Evolutionary conservation across 495 filamentous ascomycete species (phyloP).

Genomic region (Parmelia sp.): DNA sequence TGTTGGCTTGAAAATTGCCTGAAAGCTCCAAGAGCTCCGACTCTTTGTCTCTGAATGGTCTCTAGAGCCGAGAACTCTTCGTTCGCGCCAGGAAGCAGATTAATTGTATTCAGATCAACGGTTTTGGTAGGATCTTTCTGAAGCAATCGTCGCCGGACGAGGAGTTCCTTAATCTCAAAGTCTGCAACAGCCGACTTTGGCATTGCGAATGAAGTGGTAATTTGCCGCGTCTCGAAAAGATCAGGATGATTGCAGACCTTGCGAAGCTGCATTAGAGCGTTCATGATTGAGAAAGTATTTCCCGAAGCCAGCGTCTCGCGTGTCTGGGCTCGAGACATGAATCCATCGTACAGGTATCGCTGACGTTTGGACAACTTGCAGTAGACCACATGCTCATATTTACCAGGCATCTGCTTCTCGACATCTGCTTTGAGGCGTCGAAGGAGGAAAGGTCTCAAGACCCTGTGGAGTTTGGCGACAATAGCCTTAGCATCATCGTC

Average conservation of each 20-base stretch:
- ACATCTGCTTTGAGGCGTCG: conserved; percentile 94
- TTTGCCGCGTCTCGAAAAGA: conserved; percentile 94
- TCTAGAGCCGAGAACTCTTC: conserved; percentile 45
- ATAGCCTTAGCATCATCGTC: conserved; percentile 85
- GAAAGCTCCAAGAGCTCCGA: conserved; percentile 32
- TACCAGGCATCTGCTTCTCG: conserved; percentile 98
- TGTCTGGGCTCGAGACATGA: conserved; percentile 89
- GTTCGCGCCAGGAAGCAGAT: conserved; percentile 67
- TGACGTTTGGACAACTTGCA: conserved; percentile 93
- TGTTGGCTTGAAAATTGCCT: conserved; percentile 26
- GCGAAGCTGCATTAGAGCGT: conserved; percentile 94
- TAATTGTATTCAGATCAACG: conserved; percentile 71
- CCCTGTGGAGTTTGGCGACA: conserved; percentile 85
- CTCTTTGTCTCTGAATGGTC: conserved; percentile 34
- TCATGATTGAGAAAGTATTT: conserved; percentile 96
- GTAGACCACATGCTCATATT: conserved; percentile 94
- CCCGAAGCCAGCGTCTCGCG: conserved; percentile 84
- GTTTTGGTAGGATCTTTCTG: conserved; percentile 56
- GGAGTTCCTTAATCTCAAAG: conserved; percentile 67
- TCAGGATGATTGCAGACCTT: conserved; percentile 99
- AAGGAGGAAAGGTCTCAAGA: conserved; percentile 86
- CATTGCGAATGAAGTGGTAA: conserved; percentile 96
- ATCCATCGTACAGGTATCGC: conserved; percentile 91
- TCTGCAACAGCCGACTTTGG: conserved; percentile 70
- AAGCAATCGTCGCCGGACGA: conserved; percentile 62